Evolutionary conservation across 2,329 filamentous ascomycete genomes (phyloP), one percentile per base, ranked within the genome.

Genomic region (Xylaria sp.): DNA sequence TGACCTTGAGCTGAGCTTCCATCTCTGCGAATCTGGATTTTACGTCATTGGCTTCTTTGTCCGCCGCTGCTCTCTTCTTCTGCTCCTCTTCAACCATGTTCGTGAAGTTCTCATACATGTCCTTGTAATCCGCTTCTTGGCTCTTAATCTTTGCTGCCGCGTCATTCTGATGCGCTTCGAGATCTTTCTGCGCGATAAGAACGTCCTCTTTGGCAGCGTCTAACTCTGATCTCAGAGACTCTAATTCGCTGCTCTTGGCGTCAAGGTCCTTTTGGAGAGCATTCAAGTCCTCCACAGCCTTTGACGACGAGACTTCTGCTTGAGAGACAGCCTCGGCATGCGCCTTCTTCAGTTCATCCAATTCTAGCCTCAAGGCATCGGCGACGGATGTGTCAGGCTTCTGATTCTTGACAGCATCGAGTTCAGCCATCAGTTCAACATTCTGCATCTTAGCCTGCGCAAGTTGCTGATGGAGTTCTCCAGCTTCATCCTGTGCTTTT

Each of bases 21-120:
- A 77, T 71, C 64, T 78, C 77, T 7, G 74, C 70, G 46, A 74
- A 75, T 57, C 69, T 68, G 14, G 73, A 70, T 67, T 72, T 72
- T 50, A 72, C 68, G 45, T 73, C 71, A 21, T 66, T 65, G 25
- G 73, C 70, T 60, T 74, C 72, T 63, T 75, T 75, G 60, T 75
- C 73, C 17, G 60, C 61, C 5, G 63, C 66, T n/a, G 65, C 69
- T 31, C 71, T 63, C 69, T 75, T 76, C 69, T 73, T 80, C 69
- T 83, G 80, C 54, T 84, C 83, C 70, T 88, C 86, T 72, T 88
- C 86, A 1, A 87, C 80, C 56, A 89, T 77, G 67, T 83, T 76
- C 4, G 83, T 87, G 78, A 89, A 81, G 63, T 83, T 86, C 54
- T 89, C 85, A 71, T 86, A 84, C 78, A 89, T 83, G 66, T 88